These are phyloP conservation scores for Arachnopeziza araneosa DNA, from an alignment of 2,329 filamentous ascomycete genomes.

Conservation along the genomic window DNA sequence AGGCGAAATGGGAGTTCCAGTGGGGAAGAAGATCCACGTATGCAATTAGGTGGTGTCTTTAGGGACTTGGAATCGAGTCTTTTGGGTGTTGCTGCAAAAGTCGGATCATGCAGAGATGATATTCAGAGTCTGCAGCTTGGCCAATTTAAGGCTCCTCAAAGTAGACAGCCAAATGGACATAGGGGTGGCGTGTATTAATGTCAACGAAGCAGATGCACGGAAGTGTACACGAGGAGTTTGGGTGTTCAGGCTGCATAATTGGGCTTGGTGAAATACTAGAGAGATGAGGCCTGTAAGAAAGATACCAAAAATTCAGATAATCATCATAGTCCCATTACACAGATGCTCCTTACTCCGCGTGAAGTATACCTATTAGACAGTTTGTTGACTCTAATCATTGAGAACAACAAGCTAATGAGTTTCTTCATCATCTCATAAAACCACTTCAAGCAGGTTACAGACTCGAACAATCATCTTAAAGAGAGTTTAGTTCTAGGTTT, in stretches of 20 bases:
- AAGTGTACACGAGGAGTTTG: conserved; percentile 11
- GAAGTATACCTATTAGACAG: too few relatives aligned
- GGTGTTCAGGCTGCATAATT: conserved; percentile 17
- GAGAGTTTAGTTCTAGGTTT: too few relatives aligned
- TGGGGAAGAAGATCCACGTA: conserved; percentile 39
- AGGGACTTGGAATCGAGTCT: conserved; percentile 62
- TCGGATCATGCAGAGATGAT: conserved; percentile 54
- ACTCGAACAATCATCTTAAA: too few relatives aligned
- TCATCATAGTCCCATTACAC: not conserved
- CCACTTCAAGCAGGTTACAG: too few relatives aligned
- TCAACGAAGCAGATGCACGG: not conserved
- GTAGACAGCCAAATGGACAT: conserved; percentile 10
- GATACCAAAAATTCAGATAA: not conserved
- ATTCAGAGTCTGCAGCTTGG: conserved; percentile 53
- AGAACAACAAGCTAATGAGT: too few relatives aligned
- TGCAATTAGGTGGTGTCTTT: conserved; percentile 52
- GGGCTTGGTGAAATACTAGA: too few relatives aligned
- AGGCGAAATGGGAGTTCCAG: conserved; percentile 34
- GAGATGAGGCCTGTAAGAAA: not conserved
- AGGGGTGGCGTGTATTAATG: conserved; percentile 26
- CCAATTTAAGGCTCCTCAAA: conserved; percentile 15
- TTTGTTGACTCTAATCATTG: too few relatives aligned
- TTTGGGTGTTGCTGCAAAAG: conserved; percentile 54
- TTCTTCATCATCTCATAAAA: too few relatives aligned
- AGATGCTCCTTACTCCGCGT: not conserved